Percentiles rank a stretch among this genome's conserved stretches.
phyloP scores from a whole-genome alignment of 345 rosid species.

The Viola odorata region DNA sequence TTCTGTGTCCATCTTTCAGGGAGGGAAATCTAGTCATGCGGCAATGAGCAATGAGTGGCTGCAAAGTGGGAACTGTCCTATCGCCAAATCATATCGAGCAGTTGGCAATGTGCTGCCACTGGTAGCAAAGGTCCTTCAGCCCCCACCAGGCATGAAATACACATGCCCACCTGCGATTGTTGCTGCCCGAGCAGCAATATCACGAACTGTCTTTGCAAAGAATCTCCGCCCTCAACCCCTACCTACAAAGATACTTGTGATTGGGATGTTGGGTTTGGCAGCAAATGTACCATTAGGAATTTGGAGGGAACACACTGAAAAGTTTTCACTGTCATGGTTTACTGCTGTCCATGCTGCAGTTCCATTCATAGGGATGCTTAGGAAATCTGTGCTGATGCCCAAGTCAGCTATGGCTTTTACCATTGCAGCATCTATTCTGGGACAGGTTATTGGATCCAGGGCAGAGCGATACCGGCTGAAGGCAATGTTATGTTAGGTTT shows the following conservation, averaged over 20 bases:
- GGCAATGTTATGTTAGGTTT: too few species aligned
- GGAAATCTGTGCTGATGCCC: conserved; percentile 91
- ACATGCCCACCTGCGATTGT: conserved; percentile 79
- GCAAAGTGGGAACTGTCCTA: conserved; percentile 82
- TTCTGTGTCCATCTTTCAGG: conserved; percentile 39
- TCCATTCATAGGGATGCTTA: conserved; percentile 86
- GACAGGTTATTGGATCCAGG: conserved; percentile 96
- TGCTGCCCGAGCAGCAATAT: conserved; percentile 84
- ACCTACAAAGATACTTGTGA: conserved; percentile 69
- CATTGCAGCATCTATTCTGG: conserved; percentile 77
- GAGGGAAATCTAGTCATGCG: conserved; percentile 54
- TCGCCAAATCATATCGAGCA: conserved; percentile 84
- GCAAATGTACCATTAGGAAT: conserved; percentile 83
- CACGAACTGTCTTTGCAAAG: conserved; percentile 81
- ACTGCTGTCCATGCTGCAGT: conserved; percentile 91
- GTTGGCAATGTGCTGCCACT: conserved; percentile 76
- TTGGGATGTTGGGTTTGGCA: conserved; percentile 94
- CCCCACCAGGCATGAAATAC: conserved; percentile 63
- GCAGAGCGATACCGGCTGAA: conserved; percentile 80
- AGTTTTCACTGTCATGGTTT: conserved; percentile 84
- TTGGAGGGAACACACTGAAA: conserved; percentile 93
- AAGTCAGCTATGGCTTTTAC: conserved; percentile 93
- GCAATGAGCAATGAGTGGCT: conserved; percentile 83
- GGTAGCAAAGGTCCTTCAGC: conserved; percentile 72
- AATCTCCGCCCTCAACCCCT: conserved; percentile 92